A percentile compares a stretch with the other conserved stretches of the same genome.
Conservation (phyloP, 441 rosid species). For the Breynia disticha region DNA sequence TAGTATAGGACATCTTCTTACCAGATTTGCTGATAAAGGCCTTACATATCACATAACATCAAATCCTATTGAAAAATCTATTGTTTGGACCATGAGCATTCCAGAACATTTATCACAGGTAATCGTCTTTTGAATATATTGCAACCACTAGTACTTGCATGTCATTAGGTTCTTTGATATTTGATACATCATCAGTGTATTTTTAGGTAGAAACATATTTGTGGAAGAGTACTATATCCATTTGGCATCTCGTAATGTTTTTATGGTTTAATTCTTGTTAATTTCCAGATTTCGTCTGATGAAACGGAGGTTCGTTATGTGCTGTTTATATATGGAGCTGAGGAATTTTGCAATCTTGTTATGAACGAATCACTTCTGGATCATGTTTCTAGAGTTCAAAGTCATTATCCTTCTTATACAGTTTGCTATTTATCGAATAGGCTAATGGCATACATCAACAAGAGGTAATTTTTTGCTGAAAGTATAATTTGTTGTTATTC, state of each 20-base stretch:
- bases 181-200: neutral
- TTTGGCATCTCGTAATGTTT: neutral
- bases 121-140: constrained; percentile 2
- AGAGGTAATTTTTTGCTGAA: constrained; percentile 38
- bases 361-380: constrained; percentile 41
- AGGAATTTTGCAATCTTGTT: constrained; percentile 80
- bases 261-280: constrained; percentile 2
- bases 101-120: constrained; percentile 79
- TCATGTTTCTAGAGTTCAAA: constrained; percentile 52
- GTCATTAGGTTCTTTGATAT: neutral
- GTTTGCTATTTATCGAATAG: constrained; percentile 86
- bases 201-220: neutral
- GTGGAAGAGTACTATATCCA: neutral
- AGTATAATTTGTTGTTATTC: neutral
- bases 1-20: constrained; percentile 70
- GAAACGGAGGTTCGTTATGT: constrained; percentile 49
- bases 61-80: constrained; percentile 80
- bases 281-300: constrained; percentile 42
- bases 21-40: constrained; percentile 83
- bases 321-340: constrained; percentile 64
- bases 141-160: neutral
- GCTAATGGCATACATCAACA: constrained; percentile 65
- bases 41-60: constrained; percentile 52
- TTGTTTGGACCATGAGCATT: constrained; percentile 71
- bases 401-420: constrained; percentile 61